Conservation (phyloP, 345 rosid genomes). For the Microthlaspi erraticum region DNA sequence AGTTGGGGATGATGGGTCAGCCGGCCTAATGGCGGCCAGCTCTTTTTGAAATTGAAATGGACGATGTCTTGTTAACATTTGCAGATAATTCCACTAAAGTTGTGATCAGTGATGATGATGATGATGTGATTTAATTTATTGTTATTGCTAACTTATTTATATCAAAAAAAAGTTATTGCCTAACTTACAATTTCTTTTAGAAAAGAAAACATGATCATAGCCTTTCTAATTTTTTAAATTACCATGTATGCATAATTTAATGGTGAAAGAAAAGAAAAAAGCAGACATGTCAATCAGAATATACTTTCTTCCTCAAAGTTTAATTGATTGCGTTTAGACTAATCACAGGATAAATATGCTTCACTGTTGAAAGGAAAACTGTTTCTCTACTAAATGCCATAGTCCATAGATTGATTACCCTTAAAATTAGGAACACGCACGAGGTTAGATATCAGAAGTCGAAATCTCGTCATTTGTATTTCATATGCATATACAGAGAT, state of each 20-base stretch:
- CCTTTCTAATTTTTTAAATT: conserved; percentile 8
- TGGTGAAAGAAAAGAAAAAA: neutral
- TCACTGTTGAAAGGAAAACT: neutral
- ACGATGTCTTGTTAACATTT: conserved; percentile 31
- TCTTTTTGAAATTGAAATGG: conserved; percentile 39
- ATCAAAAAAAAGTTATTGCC: no score
- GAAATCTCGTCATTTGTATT: no score
- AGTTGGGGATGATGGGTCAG: conserved; percentile 36
- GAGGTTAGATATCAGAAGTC: no score
- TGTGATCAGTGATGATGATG: conserved; percentile 43
- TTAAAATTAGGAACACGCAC: no score
- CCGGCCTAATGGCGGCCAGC: conserved; percentile 46
- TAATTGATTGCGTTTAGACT: conserved; percentile 14
- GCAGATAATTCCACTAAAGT: conserved; percentile 40
- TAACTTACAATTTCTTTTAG: neutral
- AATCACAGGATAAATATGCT: neutral
- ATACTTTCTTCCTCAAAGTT: neutral
- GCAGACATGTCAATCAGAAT: conserved; percentile 8
- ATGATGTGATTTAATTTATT: conserved; percentile 38
- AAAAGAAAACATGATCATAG: conserved; percentile 20
- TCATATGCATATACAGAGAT: no score
- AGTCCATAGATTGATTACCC: no score
- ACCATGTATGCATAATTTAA: conserved; percentile 20
- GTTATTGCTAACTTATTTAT: conserved; percentile 22
- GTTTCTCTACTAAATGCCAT: neutral